Base-by-base conservation (phyloP, 1,284 basidiomycete species). In the Xerocomus amazonicus region DNA sequence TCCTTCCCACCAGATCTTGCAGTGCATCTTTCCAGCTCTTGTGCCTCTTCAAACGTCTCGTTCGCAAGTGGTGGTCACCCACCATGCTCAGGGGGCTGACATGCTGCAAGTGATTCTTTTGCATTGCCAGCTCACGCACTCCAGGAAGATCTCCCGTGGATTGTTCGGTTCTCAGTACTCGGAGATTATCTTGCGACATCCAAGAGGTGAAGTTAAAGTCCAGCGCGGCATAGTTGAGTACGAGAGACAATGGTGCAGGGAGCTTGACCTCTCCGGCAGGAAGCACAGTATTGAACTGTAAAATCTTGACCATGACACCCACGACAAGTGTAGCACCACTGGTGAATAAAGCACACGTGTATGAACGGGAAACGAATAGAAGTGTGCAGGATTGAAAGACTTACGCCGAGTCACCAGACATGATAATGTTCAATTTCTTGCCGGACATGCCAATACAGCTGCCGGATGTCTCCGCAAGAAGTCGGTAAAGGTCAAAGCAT, bases 161-260 rank as follows among this genome's bases (percentile, higher is more conserved):
- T 61, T 93, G 87, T 61, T 92, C 91, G 2, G 81, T 77, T 52
- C 88, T 81, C 10, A 98, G 75, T 10, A 96, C 87, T 5, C 82
- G 81, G 43, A 98, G 75, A 67, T 97, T 87, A 17, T 81, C 79
- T 1, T 88, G 86, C 0, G 93, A 85, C 94, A 98, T 97, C 96
- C 96, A 99, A 23, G 92, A 92, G 0, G 90, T 91, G 66, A 95
- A 98, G 67, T 97, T 96, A 74, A 99, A 98, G 67, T 98, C 96
- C 45, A 98, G 79, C 16, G 75, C 90, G 52, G 87, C 76, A 65
- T 91, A 91, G 59, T 77, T 87, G 47, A 97, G 80, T 23, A 97
- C 83, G 45, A 98, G 74, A 1, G 91, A 89, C 40, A 88, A 73
- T 1, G 96, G 96, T 23, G 73, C 73, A 10, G 75, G 76, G 31